Evolutionary conservation across 306 rosid species (phyloP).

Genomic region (Canavalia ensiformis): DNA sequence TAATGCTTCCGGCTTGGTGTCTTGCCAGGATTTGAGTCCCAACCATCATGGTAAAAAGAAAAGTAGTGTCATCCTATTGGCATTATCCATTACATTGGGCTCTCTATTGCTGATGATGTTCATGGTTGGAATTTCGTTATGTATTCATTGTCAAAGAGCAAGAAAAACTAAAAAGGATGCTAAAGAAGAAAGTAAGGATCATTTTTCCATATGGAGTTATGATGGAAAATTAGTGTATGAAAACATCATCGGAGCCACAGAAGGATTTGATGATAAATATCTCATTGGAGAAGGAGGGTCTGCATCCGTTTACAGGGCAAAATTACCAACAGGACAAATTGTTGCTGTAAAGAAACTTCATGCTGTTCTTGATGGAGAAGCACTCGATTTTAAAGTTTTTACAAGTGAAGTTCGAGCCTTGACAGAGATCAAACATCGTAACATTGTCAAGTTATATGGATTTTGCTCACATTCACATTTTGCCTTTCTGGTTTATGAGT

Average conservation of each 20-base stretch:
- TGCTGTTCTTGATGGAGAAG: not conserved
- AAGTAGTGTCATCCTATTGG: not conserved
- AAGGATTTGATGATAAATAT: conserved; percentile 13
- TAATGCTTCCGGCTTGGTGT: not conserved
- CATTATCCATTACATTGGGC: conserved; percentile 1
- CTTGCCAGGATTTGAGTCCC: not conserved
- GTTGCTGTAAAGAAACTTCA: conserved; percentile 40
- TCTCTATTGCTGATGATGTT: not conserved
- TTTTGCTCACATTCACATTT: conserved; percentile 9
- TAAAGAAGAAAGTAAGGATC: not conserved
- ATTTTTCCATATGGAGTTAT: not conserved
- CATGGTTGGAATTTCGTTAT: not conserved
- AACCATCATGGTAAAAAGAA: not conserved
- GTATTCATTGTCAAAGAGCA: not conserved
- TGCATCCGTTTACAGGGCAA: conserved; percentile 26
- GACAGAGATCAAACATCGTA: conserved; percentile 29
- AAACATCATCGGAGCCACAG: conserved; percentile 35
- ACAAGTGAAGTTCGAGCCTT: conserved; percentile 9
- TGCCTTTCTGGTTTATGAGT: conserved; percentile 31
- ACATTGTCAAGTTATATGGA: conserved; percentile 35
- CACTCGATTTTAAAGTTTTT: not conserved
- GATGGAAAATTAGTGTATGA: conserved; percentile 24
- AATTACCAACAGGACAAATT: conserved; percentile 1
- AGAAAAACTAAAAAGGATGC: conserved; percentile 13
- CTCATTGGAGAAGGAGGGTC: conserved; percentile 20